phyloP scores from a whole-genome alignment of 2,329 filamentous ascomycete species.

The Scopulariopsis brevicaulis region DNA sequence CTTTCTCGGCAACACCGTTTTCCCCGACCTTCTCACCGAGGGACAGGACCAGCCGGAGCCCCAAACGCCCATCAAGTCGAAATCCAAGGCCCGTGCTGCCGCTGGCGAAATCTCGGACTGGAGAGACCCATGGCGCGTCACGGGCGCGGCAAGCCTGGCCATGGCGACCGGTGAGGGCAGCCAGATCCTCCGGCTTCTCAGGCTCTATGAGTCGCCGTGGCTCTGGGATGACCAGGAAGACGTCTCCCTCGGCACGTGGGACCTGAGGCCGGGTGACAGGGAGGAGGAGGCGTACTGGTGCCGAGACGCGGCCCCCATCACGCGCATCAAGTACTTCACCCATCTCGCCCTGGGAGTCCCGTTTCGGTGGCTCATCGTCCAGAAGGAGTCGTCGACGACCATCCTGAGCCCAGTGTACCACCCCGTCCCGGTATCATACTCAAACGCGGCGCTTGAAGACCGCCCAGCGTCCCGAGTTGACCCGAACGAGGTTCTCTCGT shows the following conservation, averaged over 20 bases:
- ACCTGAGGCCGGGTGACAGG: conserved; percentile 25
- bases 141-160: conserved; percentile 26
- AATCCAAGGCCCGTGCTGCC: conserved; percentile 1
- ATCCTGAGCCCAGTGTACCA: conserved; percentile 40
- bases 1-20: conserved; percentile 22
- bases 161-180: conserved; percentile 44
- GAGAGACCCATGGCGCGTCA: conserved; percentile 13
- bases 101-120: conserved; percentile 40
- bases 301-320: conserved; percentile 36
- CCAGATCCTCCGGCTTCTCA: conserved; percentile 43
- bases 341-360: conserved; percentile 22
- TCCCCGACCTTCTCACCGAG: conserved; percentile 21
- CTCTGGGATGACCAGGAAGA: conserved; percentile 38
- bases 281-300: conserved; percentile 43
- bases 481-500: conserved; percentile 38
- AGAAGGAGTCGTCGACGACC: conserved; percentile 38
- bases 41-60: conserved; percentile 12
- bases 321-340: conserved; percentile 35
- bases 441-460: conserved; percentile 1
- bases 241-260: conserved; percentile 33
- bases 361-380: conserved; percentile 40
- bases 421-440: conserved; percentile 18
- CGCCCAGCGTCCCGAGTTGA: conserved; percentile 38
- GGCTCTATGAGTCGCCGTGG: conserved; percentile 36
- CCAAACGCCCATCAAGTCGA: not conserved